These are phyloP conservation scores for Penicillium sclerotigenum DNA, from an alignment of 2,329 filamentous ascomycete species.

Conservation along the genomic window DNA sequence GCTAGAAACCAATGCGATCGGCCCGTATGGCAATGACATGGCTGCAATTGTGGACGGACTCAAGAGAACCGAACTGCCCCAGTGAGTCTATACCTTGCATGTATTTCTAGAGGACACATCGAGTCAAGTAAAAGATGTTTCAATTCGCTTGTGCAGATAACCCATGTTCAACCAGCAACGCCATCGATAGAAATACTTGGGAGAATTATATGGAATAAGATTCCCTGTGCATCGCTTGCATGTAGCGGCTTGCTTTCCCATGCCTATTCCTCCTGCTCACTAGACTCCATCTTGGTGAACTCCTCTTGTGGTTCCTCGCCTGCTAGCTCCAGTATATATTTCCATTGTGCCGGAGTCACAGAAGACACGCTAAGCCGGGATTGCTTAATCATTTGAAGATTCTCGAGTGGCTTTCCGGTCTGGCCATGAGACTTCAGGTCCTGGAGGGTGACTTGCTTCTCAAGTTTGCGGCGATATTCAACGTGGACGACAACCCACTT, in stretches of 20 bases:
- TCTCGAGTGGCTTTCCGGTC: slow-evolving; percentile 57
- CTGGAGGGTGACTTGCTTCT: slow-evolving; percentile 64
- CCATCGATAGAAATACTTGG: not conserved
- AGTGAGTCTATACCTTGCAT: not conserved
- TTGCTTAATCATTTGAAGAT: slow-evolving; percentile 81
- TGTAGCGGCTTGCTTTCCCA: not conserved
- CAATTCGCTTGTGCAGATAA: slow-evolving; percentile 6
- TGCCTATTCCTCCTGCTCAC: not conserved
- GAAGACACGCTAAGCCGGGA: slow-evolving; percentile 71
- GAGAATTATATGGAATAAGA: not conserved
- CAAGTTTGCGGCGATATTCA: slow-evolving; percentile 79
- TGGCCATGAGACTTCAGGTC: slow-evolving; percentile 66
- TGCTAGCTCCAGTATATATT: slow-evolving; percentile 46
- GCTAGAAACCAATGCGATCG: not conserved
- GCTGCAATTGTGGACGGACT: not conserved
- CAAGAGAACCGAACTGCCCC: not conserved
- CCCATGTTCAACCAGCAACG: slow-evolving; percentile 4
- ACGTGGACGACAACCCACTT: slow-evolving; percentile 92
- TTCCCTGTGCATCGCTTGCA: slow-evolving; percentile 1
- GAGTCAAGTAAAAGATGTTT: not conserved
- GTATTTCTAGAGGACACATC: not conserved
- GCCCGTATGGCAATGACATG: no score
- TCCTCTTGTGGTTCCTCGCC: slow-evolving; percentile 31
- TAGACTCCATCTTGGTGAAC: slow-evolving; percentile 4
- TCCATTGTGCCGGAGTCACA: slow-evolving; percentile 48